These are phyloP conservation scores for Trichoderma harzianum DNA, from an alignment of 2,329 filamentous ascomycete species.

Conservation along the genomic window DNA sequence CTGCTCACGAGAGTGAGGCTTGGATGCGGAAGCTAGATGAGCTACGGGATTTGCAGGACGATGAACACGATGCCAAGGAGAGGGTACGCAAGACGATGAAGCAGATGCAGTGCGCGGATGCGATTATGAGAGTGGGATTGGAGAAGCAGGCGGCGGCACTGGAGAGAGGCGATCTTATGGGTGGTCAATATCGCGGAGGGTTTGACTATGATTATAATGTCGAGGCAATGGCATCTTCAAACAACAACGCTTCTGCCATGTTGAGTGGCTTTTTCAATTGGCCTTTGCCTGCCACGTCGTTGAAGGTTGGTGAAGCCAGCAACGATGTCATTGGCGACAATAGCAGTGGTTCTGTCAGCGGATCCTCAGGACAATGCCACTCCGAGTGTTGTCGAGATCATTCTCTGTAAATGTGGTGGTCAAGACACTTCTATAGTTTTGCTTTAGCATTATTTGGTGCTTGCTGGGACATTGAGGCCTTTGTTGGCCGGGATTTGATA, in stretches of 20 bases:
- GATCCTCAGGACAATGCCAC: background rate
- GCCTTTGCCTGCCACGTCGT: background rate
- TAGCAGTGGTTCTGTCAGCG: background rate
- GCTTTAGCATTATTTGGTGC: background rate
- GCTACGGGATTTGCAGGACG: background rate
- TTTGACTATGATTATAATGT: background rate
- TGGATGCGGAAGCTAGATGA: background rate
- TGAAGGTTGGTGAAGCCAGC: background rate
- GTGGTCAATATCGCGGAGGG: background rate
- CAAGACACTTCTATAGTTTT: background rate
- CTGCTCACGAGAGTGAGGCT: background rate
- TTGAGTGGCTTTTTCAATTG: conserved; percentile 8
- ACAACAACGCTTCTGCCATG: background rate
- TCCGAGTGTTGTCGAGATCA: background rate
- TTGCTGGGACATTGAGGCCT: background rate
- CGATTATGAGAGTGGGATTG: background rate
- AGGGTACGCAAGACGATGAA: background rate
- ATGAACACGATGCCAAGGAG: background rate
- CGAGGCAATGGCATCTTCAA: background rate
- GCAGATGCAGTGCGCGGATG: background rate
- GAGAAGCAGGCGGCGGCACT: background rate
- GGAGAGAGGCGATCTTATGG: background rate
- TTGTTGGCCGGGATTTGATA: background rate
- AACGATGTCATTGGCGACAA: background rate
- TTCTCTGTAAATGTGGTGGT: background rate